Base-by-base conservation (phyloP, 306 rosid species). In the Malus domestica region DNA sequence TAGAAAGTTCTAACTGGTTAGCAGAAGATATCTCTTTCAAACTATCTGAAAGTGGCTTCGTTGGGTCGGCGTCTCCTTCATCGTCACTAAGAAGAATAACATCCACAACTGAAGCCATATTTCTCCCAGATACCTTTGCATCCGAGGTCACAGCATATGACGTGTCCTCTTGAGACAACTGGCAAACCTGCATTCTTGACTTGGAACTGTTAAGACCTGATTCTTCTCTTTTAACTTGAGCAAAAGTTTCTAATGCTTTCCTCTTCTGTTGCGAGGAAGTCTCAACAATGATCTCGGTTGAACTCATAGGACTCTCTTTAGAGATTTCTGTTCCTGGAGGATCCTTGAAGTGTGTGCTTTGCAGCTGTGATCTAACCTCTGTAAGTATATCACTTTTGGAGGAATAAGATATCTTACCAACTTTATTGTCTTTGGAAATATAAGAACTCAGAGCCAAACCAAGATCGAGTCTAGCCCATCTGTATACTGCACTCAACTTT, bases 391-490 rank as follows among this genome's bases (percentile, higher is more conserved):
- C 58, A 79, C 66, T 87, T 73, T 67, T 79, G 20, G 86, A 77
- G 51, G 79, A 40, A 11, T 69, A 64, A 2, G 72, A 63, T 66
- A 58, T 66, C 1, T 68, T 70, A 22, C 75, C 60, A 71, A 29
- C 73, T 67, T 81, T 80, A 66, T 75, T 73, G 58, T 81, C 90
- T 73, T 73, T 78, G 55, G 88, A 76, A 70, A 88, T 67, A 67
- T 76, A 76, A 70, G 97, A 89, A 86, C 92, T 92, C 29, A 96
- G 83, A 27, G 93, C 93, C 72, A 96, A 75, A 38, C 99, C 98
- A 85, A 96, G 99, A 80, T 96, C 97, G 54, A 79, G 85, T 73
- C 92, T 88, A 74, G 99, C 97, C 99, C 99, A 96, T 84, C 98
- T 87, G 85, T 96, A 92, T 59, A 92, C 83, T 74, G 99, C 96